A percentile compares a stretch with the other conserved stretches of the same genome.
Evolutionary conservation across 2,329 filamentous ascomycete species (phyloP).

Genomic region (Nemania bipapillata): DNA sequence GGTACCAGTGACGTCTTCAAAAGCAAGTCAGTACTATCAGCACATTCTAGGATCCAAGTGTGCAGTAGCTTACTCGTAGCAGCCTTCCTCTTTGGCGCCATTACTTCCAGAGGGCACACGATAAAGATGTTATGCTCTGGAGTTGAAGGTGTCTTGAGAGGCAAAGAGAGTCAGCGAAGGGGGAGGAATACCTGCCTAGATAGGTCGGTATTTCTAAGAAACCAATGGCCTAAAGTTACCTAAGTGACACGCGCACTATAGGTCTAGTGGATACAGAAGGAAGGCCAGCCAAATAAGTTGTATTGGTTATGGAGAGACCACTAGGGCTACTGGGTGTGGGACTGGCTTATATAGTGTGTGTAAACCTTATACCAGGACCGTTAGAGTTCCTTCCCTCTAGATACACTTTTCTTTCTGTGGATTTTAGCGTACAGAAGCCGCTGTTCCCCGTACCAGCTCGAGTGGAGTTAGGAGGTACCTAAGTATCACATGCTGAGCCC

Average conservation of each 20-base stretch:
- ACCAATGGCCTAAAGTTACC: background rate
- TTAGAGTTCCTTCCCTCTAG: too few species aligned
- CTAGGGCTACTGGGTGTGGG: too few species aligned
- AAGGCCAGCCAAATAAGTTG: too few species aligned
- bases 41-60: constrained; percentile 16
- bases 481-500: background rate
- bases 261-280: too few species aligned
- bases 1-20: constrained; percentile 58
- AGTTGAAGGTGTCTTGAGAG: constrained; percentile 27
- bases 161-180: background rate
- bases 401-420: background rate
- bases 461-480: background rate
- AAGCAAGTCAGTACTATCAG: constrained; percentile 50
- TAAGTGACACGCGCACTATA: background rate
- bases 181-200: background rate
- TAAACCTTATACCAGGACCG: too few species aligned
- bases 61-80: constrained; percentile 57
- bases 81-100: constrained; percentile 80
- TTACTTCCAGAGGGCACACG: constrained; percentile 50
- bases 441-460: background rate
- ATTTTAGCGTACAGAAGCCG: background rate
- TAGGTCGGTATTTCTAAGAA: background rate
- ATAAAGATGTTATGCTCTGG: constrained; percentile 12
- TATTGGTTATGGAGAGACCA: too few species aligned
- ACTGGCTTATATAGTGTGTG: too few species aligned